Conservation (phyloP, 805 yeast genomes). For the Candida dajiaensis region DNA sequence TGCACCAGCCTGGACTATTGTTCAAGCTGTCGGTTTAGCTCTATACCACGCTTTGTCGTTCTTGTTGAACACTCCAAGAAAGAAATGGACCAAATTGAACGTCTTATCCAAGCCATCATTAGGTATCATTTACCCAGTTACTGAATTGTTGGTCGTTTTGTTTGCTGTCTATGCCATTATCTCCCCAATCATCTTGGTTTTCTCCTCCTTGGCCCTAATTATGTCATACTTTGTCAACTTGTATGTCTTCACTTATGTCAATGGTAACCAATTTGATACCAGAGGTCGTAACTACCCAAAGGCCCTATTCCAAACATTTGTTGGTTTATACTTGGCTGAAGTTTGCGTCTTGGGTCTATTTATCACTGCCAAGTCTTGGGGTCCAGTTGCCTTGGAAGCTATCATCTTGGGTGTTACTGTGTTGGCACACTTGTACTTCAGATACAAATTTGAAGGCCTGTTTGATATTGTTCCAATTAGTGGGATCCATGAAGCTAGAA, state of each 20-base stretch:
- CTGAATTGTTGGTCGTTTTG: slow-evolving; percentile 70
- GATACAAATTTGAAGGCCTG: slow-evolving; percentile 54
- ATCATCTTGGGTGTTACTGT: slow-evolving; percentile 55
- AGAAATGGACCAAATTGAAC: slow-evolving; percentile 77
- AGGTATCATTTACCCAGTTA: slow-evolving; percentile 79
- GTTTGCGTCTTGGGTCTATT: slow-evolving; percentile 64
- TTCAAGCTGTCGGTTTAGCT: slow-evolving; percentile 70
- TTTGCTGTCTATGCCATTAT: slow-evolving; percentile 72
- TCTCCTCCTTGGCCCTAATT: slow-evolving; percentile 52
- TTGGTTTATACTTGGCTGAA: slow-evolving; percentile 66
- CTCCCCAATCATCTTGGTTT: slow-evolving; percentile 65
- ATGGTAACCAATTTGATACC: slow-evolving; percentile 48
- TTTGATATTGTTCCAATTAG: slow-evolving; percentile 67
- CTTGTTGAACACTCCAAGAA: slow-evolving; percentile 85
- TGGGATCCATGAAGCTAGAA: slow-evolving; percentile 35
- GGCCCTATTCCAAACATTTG: slow-evolving; percentile 67
- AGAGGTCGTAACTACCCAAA: slow-evolving; percentile 72
- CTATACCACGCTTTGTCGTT: slow-evolving; percentile 68
- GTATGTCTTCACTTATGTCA: slow-evolving; percentile 60
- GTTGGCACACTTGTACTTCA: slow-evolving; percentile 50
- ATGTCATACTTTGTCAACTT: slow-evolving; percentile 55
- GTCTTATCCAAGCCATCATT: slow-evolving; percentile 62
- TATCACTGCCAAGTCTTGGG: slow-evolving; percentile 76
- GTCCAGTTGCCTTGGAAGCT: slow-evolving; percentile 64
- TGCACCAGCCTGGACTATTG: slow-evolving; percentile 65